Evolutionary conservation across 331 rosid genomes (phyloP).

Genomic region (Stylosanthes scabra): DNA sequence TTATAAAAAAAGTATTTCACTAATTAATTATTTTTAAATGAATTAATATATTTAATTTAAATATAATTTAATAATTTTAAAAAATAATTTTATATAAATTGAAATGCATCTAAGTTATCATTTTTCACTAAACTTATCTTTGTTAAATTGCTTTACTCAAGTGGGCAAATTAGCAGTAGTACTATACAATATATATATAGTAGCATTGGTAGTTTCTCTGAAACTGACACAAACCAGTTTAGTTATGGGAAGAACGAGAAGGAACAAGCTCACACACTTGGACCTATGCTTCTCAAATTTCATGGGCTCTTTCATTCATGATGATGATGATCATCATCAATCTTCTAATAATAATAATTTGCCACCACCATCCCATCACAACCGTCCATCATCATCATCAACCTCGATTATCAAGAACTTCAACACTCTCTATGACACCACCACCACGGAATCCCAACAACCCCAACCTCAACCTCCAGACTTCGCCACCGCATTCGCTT

Average conservation of each 20-base stretch:
- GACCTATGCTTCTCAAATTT: conserved; percentile 73
- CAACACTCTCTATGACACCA: conserved; percentile 60
- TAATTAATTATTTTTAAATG: too few relatives aligned
- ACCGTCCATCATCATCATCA: conserved; percentile 32
- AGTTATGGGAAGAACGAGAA: conserved; percentile 1
- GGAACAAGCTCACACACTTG: conserved; percentile 45
- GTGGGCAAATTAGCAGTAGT: conserved; percentile 2
- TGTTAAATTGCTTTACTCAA: neutral
- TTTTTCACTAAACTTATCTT: too few relatives aligned
- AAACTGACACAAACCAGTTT: conserved; percentile 47
- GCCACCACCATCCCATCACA: conserved; percentile 29
- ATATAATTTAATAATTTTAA: too few relatives aligned
- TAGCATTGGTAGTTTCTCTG: too few relatives aligned
- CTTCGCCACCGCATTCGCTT: conserved; percentile 80
- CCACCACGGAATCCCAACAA: conserved; percentile 35
- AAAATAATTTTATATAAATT: too few relatives aligned
- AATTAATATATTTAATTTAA: too few relatives aligned
- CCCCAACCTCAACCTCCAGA: conserved; percentile 45
- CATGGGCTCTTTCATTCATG: conserved; percentile 44
- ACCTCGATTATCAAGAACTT: conserved; percentile 60
- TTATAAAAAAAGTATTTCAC: too few relatives aligned
- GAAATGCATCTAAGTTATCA: too few relatives aligned
- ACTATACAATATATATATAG: neutral
- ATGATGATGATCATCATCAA: neutral
- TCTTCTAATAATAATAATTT: neutral